Evolutionary conservation across 2,329 filamentous ascomycete genomes (phyloP).

Genomic region (Kalaharituber pfeilii): DNA sequence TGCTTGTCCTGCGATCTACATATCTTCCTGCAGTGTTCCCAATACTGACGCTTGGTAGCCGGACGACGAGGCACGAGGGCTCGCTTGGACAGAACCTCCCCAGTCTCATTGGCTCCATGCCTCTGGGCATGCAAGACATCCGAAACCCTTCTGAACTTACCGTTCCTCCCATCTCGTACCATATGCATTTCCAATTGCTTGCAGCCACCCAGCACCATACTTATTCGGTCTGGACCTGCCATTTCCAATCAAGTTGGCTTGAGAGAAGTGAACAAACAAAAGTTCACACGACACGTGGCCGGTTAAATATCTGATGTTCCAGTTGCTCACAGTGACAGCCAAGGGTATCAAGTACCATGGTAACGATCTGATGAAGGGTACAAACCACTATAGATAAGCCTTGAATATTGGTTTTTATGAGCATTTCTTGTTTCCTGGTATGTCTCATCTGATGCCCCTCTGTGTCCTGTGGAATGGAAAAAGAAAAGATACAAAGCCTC

Average conservation of each 20-base stretch:
- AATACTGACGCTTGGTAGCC: not conserved
- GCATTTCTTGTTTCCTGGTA: not conserved
- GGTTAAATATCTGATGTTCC: not conserved
- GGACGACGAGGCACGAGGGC: not conserved
- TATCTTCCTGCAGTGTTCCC: not conserved
- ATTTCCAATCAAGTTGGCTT: not conserved
- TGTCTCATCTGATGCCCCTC: not conserved
- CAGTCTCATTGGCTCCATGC: not conserved
- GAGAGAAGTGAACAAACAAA: not conserved
- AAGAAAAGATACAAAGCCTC: not conserved
- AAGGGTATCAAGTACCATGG: not conserved
- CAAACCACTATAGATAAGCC: too few relatives aligned
- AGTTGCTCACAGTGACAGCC: not conserved
- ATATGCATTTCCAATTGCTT: not conserved
- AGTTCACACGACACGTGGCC: conserved; percentile 1
- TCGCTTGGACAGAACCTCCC: not conserved
- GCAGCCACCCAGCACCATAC: not conserved
- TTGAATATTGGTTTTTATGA: not conserved
- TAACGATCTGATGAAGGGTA: not conserved
- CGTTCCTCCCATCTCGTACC: conserved; percentile 1
- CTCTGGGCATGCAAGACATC: not conserved
- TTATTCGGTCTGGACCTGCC: not conserved
- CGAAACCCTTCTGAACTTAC: not conserved
- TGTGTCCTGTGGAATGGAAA: too few relatives aligned
- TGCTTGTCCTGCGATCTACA: not conserved